These are phyloP conservation scores for Blastocladiella emersonii DNA, from an alignment of 371 early-diverging fungal genomes.

Conservation along the genomic window DNA sequence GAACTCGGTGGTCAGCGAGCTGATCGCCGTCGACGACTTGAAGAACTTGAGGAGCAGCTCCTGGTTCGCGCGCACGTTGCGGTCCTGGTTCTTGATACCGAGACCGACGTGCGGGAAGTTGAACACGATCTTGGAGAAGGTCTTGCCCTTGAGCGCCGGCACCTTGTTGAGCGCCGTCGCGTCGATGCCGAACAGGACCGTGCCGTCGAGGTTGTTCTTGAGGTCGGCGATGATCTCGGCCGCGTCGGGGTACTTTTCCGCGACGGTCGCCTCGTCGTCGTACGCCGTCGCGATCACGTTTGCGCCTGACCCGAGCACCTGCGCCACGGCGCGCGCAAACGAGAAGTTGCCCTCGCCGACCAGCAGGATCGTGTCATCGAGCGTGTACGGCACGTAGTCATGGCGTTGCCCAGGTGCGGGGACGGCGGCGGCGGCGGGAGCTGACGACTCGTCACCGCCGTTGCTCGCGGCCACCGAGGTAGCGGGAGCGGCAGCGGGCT, in stretches of 20 bases:
- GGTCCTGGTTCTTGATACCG: constrained; percentile 85
- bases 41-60: constrained; percentile 55
- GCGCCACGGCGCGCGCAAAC: constrained; percentile 55
- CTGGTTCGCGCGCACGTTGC: constrained; percentile 76
- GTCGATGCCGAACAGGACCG: constrained; percentile 64
- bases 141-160: constrained; percentile 35
- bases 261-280: constrained; percentile 50
- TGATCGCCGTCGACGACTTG: constrained; percentile 37
- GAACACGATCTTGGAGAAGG: constrained; percentile 74
- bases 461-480: not conserved
- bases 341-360: constrained; percentile 80
- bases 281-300: constrained; percentile 59
- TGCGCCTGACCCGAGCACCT: constrained; percentile 31
- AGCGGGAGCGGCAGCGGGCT: too few relatives aligned
- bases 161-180: constrained; percentile 51
- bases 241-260: constrained; percentile 60
- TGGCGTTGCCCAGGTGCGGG: not conserved
- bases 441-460: not conserved
- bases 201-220: constrained; percentile 34
- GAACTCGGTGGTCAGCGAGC: constrained; percentile 33
- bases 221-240: constrained; percentile 43
- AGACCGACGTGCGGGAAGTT: constrained; percentile 90
- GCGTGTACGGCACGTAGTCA: constrained; percentile 19
- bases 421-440: not conserved
- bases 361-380: constrained; percentile 38